phyloP scores from a whole-genome alignment of 768 basidiomycete genomes.

The Psilocybe subaeruginosa region DNA sequence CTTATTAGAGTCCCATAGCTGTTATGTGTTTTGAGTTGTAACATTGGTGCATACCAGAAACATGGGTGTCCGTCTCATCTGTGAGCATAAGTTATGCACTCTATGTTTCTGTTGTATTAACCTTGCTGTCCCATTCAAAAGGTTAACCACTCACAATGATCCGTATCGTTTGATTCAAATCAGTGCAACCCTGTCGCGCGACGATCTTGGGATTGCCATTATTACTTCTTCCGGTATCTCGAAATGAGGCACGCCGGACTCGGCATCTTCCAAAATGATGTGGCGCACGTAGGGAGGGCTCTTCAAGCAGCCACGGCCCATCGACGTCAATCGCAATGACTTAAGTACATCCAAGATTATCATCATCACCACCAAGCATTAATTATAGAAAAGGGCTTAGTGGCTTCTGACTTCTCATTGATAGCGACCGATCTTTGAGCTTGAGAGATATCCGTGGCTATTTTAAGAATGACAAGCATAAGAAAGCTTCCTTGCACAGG shows the following conservation, averaged over 20 bases:
- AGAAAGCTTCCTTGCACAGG: background rate
- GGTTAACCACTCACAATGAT: background rate
- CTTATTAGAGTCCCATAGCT: background rate
- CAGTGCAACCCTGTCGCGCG: background rate
- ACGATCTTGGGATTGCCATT: background rate
- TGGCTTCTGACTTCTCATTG: background rate
- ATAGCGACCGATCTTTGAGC: slow-evolving; percentile 1
- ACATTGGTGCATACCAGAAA: too few species aligned
- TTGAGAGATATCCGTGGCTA: background rate
- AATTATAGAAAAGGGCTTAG: background rate
- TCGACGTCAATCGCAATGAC: background rate
- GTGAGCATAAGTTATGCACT: background rate
- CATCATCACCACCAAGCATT: background rate
- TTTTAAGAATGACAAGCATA: background rate
- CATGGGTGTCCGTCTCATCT: background rate
- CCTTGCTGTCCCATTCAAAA: background rate
- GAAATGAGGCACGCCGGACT: background rate
- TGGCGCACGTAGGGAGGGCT: background rate
- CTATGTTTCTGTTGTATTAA: background rate
- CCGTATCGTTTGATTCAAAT: background rate
- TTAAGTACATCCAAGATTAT: background rate
- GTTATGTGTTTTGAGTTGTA: too few species aligned
- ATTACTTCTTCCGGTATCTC: background rate
- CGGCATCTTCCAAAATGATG: background rate
- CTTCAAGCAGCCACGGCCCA: background rate